Evolutionary conservation across 2,329 filamentous ascomycete species (phyloP), one percentile per base, ranked within the genome.

Genomic region (Coniochaeta hoffmannii): DNA sequence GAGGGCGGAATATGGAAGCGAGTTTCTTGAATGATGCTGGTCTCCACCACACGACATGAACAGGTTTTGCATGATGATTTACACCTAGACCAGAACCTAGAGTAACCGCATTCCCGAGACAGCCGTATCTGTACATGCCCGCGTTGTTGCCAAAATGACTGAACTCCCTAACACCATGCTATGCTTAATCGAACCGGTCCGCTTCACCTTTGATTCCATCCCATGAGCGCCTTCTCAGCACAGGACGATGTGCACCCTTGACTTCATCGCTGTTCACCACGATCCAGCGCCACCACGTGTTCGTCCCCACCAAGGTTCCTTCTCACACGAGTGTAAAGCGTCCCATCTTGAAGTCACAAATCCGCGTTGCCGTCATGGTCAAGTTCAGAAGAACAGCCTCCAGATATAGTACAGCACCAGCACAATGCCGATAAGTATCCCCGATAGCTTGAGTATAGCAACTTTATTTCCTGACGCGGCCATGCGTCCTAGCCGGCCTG

Each of bases 391-490:
- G 55, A 90, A 74, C 69, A 86, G 77, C 61, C 82, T 82, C 62
- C 80, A 73, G 12, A 87, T 73, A 67, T 91, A 91, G 72, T 89
- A 97, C 36, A 96, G 66, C 56, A 91, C 71, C 54, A 97, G 64
- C 50, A 95, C 85, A 9, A 76, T 71, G 7, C 74, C 90, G 44
- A 93, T 80, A 24, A 96, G 79, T 36, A 97, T 95, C 24, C 83
- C 93, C 0, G 91, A 85, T 51, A 99, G 77, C 71, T 97, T 97
- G 58, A 99, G 72, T 36, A 97, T 87, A 15, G 94, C 93, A 38
- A 96, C 82, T 65, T 90, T 93, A 73, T 97, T 96, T 53, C 94
- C 94, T 54, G 86, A 85, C 53, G 87, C 86, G 49, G 94, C 94
- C 91, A 97, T 97, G 59, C 91, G 85, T 22, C 88, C 90, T 50